These are phyloP conservation scores for Dipteronia sinensis DNA, from an alignment of 345 rosid species.

Conservation along the genomic window DNA sequence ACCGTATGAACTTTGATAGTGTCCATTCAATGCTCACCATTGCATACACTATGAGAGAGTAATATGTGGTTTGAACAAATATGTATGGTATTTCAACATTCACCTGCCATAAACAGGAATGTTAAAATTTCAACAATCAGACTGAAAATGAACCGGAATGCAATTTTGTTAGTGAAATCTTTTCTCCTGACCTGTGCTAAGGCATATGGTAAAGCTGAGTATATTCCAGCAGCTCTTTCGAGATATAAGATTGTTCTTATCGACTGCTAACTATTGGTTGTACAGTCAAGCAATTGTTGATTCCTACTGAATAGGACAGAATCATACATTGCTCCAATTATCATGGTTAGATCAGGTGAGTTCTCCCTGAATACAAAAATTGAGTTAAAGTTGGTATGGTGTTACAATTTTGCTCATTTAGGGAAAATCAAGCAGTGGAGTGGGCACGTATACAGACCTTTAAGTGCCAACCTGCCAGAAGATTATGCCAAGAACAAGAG, in stretches of 20 bases:
- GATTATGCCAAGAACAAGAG: constrained; percentile 43
- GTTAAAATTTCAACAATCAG: too few species aligned
- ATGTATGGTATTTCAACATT: too few species aligned
- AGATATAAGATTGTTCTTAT: too few species aligned
- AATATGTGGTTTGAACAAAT: too few species aligned
- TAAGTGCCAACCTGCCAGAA: constrained; percentile 36
- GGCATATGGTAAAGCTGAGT: too few species aligned
- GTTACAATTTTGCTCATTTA: constrained; percentile 39
- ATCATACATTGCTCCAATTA: constrained; percentile 52
- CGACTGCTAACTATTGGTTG: too few species aligned
- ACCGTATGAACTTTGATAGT: constrained; percentile 73
- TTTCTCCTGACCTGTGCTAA: constrained; percentile 48
- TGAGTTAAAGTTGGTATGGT: too few species aligned
- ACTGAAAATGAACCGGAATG: too few species aligned
- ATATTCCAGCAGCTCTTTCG: too few species aligned
- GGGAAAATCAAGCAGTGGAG: background rate
- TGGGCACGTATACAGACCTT: background rate
- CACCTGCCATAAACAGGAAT: too few species aligned
- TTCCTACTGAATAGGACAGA: constrained; percentile 50
- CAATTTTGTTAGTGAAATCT: background rate
- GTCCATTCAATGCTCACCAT: constrained; percentile 61
- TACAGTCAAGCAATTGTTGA: background rate
- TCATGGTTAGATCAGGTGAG: constrained; percentile 9
- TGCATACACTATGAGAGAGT: too few species aligned
- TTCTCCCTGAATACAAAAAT: background rate